Conservation (phyloP, 2,329 filamentous ascomycete genomes). For the Arthrobotrys sinensis region DNA sequence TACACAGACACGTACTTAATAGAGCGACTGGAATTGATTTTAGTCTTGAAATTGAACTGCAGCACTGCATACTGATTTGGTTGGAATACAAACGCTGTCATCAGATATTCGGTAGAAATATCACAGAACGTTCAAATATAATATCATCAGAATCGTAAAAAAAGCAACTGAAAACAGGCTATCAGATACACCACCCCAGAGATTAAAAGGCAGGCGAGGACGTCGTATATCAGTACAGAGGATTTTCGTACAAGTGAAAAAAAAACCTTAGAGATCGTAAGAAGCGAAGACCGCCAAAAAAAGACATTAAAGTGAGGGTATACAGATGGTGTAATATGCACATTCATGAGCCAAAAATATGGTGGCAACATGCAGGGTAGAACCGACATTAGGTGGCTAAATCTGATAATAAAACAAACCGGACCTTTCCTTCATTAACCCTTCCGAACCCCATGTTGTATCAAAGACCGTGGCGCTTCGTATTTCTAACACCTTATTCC, state of each 20-base stretch:
- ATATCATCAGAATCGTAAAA: neutral
- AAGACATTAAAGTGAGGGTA: constrained; percentile 21
- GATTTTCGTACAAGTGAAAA: constrained; percentile 19
- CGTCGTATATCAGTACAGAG: constrained; percentile 29
- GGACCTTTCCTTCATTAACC: constrained; percentile 39
- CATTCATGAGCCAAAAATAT: constrained; percentile 22
- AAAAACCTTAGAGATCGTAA: constrained; percentile 5
- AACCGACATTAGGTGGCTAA: constrained; percentile 20
- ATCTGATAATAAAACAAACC: constrained; percentile 35
- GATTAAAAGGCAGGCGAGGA: constrained; percentile 6
- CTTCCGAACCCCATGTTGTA: constrained; percentile 28
- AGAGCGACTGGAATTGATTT: constrained; percentile 16
- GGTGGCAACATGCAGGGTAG: constrained; percentile 21
- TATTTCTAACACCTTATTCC: constrained; percentile 30
- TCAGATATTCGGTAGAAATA: neutral
- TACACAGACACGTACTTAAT: constrained; percentile 6
- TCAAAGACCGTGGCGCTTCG: constrained; percentile 19
- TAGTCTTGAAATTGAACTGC: constrained; percentile 14
- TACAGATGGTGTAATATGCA: constrained; percentile 21
- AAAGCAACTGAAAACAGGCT: neutral
- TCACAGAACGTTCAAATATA: neutral
- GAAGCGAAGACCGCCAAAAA: neutral
- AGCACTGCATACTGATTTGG: neutral
- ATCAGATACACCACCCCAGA: constrained; percentile 29
- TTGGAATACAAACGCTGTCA: neutral